Percentiles rank a stretch among this genome's conserved stretches.
These are phyloP conservation scores for Acanthamoeba castellanii DNA, from an alignment of 208 protist species.

Conservation along the genomic window DNA sequence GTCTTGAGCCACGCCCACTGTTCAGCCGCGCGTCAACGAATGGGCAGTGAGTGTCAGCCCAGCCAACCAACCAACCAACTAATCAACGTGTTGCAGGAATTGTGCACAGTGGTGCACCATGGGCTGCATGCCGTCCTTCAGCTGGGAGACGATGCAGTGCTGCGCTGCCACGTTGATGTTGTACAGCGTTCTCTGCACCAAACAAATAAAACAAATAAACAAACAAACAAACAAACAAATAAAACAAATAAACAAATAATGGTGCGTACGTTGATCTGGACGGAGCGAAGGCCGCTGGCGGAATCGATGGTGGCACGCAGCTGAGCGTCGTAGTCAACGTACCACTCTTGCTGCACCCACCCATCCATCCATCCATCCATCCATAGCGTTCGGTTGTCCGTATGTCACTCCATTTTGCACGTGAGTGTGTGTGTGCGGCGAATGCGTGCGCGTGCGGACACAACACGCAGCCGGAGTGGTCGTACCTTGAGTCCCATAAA, in stretches of 20 bases:
- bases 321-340: background rate
- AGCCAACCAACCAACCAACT: background rate
- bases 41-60: background rate
- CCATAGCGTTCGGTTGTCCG: too few relatives aligned
- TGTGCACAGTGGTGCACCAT: background rate
- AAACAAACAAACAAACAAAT: background rate
- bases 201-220: background rate
- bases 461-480: background rate
- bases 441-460: background rate
- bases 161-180: background rate
- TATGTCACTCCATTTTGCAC: too few relatives aligned
- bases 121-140: background rate
- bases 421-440: too few relatives aligned
- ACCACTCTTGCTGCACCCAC: background rate
- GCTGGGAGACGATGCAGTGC: background rate
- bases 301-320: background rate
- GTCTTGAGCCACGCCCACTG: slow-evolving; percentile 2
- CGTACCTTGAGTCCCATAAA: background rate
- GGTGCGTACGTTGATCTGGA: background rate
- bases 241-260: background rate
- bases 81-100: background rate
- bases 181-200: background rate
- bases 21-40: too few relatives aligned
- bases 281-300: background rate
- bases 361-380: too few relatives aligned